Base-by-base conservation (phyloP, 164 flowering plant species). In the Vitis amurensis region DNA sequence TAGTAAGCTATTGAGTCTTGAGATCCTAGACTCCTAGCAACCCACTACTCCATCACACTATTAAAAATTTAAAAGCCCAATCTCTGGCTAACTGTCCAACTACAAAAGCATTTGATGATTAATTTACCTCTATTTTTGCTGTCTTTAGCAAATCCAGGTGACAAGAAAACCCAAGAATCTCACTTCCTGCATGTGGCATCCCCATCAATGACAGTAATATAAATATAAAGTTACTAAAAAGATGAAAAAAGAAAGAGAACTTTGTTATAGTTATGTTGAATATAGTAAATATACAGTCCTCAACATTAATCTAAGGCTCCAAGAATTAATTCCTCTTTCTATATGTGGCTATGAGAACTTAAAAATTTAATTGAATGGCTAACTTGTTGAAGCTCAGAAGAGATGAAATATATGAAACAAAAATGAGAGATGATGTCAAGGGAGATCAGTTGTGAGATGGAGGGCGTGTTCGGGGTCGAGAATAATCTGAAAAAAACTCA, bases 401-500 rank as follows among this genome's bases (percentile, higher is more conserved):
- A 29, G 44, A 29, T 11, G 15, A 27, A 29, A 37, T 11, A 13
- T 8, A 16, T 14, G 44, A 6, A 37, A 3, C 44, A 37, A 37
- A 37, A 37, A 37, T 37, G 44, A 37, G 2, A 23, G 27, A 23
- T 1, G 27, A 23, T 1, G 27, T 23, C 27, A 23, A 23, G 44
- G 44, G 44, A 37, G 44, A 11, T 76, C 53, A 73, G 51, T 81
- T 81, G 60, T 81, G 84, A 69, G 80, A 78, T 2, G 84, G 84
- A 58, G 84, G 68, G 5, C 78, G 74, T 11, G 74, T 78, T 72
- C 72, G 68, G 7, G 84, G 84, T 16, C 67, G 51, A 55, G 84
- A 74, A 71, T 81, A 81, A 66, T 81, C 84, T 0, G 84, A 76
- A 76, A 61, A 72, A 71, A 73, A 67, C 4, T 76, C 83, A 8